phyloP scores from a whole-genome alignment of 2,329 filamentous ascomycete species.

The Saccharata proteae region DNA sequence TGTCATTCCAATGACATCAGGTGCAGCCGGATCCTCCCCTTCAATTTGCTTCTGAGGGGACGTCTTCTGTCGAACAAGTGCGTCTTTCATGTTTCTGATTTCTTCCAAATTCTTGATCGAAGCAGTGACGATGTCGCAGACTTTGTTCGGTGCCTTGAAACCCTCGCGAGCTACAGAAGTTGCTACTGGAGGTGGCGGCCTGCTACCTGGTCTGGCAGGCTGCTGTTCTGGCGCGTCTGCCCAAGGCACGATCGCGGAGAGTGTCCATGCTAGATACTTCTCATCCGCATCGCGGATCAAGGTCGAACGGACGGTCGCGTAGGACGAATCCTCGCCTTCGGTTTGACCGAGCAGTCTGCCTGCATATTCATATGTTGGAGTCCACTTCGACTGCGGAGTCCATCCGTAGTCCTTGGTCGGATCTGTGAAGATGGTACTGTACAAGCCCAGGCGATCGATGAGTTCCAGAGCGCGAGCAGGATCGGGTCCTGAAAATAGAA shows the following conservation, averaged over 20 bases:
- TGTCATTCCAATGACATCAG: conserved; percentile 60
- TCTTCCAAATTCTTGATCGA: conserved; percentile 50
- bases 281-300: conserved; percentile 54
- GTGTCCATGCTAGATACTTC: conserved; percentile 62
- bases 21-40: conserved; percentile 28
- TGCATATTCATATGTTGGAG: conserved; percentile 55
- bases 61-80: conserved; percentile 35
- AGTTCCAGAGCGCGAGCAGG: conserved; percentile 51
- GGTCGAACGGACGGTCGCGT: conserved; percentile 12
- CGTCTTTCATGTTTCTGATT: conserved; percentile 50
- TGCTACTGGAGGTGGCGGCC: conserved; percentile 45
- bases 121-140: conserved; percentile 54
- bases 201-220: conserved; percentile 32
- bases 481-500: conserved; percentile 37
- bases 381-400: conserved; percentile 46
- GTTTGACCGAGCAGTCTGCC: conserved; percentile 3
- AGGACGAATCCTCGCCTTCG: neutral
- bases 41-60: conserved; percentile 34
- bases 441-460: conserved; percentile 55
- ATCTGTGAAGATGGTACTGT: conserved; percentile 62
- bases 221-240: conserved; percentile 32
- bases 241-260: conserved; percentile 68
- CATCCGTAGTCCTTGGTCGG: conserved; percentile 43
- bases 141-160: conserved; percentile 66
- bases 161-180: conserved; percentile 61